Base-by-base conservation (phyloP, 495 filamentous ascomycete genomes). In the Poronia punctata region DNA sequence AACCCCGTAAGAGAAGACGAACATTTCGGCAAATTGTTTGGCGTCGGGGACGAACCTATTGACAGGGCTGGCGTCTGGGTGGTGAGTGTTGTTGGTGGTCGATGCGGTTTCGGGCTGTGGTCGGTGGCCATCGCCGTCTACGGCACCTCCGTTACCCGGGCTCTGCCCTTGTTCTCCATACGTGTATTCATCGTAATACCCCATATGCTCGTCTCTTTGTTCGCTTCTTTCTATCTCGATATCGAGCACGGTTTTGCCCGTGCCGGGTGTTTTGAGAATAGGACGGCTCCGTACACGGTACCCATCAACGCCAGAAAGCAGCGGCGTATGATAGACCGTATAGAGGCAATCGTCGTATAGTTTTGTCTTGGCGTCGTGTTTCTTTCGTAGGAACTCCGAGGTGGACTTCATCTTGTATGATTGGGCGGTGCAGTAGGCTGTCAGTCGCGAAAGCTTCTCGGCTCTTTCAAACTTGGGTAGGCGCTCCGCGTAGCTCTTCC, bases 281-380 rank as follows among this genome's bases (percentile, higher is more conserved):
- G 93, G 92, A 51, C 87, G 88, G 54, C 90, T 96, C 46, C 86
- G 72, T 29, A 97, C 61, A 34, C 92, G 71, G 54, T 86, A 95
- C 5, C 93, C 92, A 23, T 92, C 86, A 29, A 68, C 71, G 0
- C 92, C 93, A 5, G 84, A 82, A 35, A 97, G 65, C 34, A 99
- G 60, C 7, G 92, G 92, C 18, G 95, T 66, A 65, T 97, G 89
- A 61, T 97, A 99, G 21, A 90, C 92, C 4, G 80, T 84, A 53
- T 99, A 99, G 14, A 99, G 71, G 55, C 93, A 97, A 56, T 99
- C 93, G 61, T 97, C 93, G 60, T 99, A 99, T n/a, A 97, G 72
- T 61, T 99, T 99, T 27, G 89, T 94, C 65, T 85, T 78, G 0
- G 88, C 93, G n/a, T 82, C 82, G 72, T 99, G 92, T 54, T 78